Evolutionary conservation across 2,329 filamentous ascomycete genomes (phyloP), one percentile per base, ranked within the genome.

Genomic region (Cryoendolithus antarcticus): DNA sequence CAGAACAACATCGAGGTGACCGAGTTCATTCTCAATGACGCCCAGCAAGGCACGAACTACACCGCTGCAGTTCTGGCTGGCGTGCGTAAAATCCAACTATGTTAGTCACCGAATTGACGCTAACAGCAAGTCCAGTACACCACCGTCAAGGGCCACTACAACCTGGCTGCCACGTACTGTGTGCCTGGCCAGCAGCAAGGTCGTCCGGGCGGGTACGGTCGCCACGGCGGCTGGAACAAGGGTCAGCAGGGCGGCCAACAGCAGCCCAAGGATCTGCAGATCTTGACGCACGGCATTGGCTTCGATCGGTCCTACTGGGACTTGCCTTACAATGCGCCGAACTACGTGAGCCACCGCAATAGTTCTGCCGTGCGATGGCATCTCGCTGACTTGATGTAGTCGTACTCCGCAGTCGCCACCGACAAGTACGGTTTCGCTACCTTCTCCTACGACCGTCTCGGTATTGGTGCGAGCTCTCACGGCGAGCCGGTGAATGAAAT

Each of bases 241-340:
- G 15, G 15, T 19, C 15, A 19, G 15, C 15, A 19, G 15, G 15
- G 15, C 15, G 15, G 15, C 15, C 42, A 43, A 3, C 45, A 47
- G 6, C 38, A 42, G 9, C 46, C 65, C 8, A 54, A 63, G 37
- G 33, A 52, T 51, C 44, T 70, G 2, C 70, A 74, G 47, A 43
- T 75, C 12, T 54, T 75, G 9, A 69, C 66, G 1, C 70, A 74
- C 49, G 71, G 72, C 24, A 65, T 73, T 47, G 70, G 67, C 7
- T 74, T 73, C 44, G 69, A 72, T 48, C 69, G 70, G 35, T 71
- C 64, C 34, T 81, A 80, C 62, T 81, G 76, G 75, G 74, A 81
- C 52, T 55, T 72, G 8, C 55, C 72, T 1, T 71, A 63, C 59
- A 66, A 74, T 52, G 61, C 69, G 49, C 70, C 66, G 62, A 74